A percentile compares a stretch with the other conserved stretches of the same genome.
These are phyloP conservation scores for Protomyces inouyei DNA, from an alignment of 1,139 yeast genomes.

Conservation along the genomic window DNA sequence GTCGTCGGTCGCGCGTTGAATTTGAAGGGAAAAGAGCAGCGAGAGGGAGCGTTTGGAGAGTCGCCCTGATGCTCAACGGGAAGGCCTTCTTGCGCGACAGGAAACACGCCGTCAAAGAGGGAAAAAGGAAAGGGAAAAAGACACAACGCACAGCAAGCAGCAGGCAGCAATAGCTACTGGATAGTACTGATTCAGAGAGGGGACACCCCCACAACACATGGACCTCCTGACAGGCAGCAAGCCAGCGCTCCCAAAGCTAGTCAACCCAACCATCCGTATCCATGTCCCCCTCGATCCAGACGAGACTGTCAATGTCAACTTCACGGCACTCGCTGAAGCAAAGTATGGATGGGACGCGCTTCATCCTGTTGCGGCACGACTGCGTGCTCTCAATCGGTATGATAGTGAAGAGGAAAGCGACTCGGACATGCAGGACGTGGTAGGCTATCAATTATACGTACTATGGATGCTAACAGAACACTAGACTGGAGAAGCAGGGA, in stretches of 20 bases:
- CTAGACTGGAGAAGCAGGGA: constrained; percentile 35
- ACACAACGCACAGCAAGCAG: not conserved
- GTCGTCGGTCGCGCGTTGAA: not conserved
- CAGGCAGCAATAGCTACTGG: not conserved
- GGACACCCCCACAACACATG: not conserved
- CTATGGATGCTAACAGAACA: constrained; percentile 40
- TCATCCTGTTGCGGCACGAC: constrained; percentile 54
- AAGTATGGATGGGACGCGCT: constrained; percentile 75
- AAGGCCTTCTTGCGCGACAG: no score
- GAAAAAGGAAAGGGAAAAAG: not conserved
- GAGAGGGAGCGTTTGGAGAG: not conserved
- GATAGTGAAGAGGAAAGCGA: constrained; percentile 54
- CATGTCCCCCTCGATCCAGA: constrained; percentile 33
- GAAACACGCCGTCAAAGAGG: not conserved
- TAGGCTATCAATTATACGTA: constrained; percentile 42
- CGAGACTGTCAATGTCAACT: constrained; percentile 61
- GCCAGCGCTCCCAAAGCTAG: not conserved
- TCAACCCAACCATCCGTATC: constrained; percentile 31
- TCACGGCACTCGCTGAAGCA: constrained; percentile 73
- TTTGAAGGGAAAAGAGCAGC: not conserved
- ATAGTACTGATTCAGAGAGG: not conserved
- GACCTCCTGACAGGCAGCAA: constrained; percentile 14
- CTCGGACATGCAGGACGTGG: constrained; percentile 47
- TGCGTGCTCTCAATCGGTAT: constrained; percentile 34
- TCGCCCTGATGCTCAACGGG: no score